phyloP scores from a whole-genome alignment of 495 filamentous ascomycete genomes.

The Lasiosphaeria ovina region DNA sequence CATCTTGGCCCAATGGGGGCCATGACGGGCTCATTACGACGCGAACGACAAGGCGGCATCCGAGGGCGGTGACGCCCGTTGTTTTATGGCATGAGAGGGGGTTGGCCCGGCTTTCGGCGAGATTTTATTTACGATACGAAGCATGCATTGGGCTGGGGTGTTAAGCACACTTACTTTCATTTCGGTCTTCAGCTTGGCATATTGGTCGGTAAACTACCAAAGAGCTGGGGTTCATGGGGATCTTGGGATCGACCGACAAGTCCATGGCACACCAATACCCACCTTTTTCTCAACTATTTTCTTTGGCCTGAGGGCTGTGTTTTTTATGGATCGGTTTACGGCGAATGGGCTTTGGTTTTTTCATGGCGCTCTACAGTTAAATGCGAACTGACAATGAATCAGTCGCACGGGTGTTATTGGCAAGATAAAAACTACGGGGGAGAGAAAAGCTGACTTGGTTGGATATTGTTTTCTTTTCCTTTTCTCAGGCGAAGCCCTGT shows the following conservation, averaged over 20 bases:
- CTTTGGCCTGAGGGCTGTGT: background rate
- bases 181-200: conserved; percentile 7
- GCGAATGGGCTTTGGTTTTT: conserved; percentile 7
- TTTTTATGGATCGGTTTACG: background rate
- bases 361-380: background rate
- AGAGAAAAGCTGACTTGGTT: conserved; percentile 6
- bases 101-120: too few relatives aligned
- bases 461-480: conserved; percentile 9
- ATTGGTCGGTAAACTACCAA: background rate
- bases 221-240: background rate
- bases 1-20: conserved; percentile 3
- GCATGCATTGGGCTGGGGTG: conserved; percentile 35
- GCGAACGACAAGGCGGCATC: too few relatives aligned
- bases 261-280: conserved; percentile 12
- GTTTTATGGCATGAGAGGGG: too few relatives aligned
- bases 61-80: too few relatives aligned
- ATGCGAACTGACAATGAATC: background rate
- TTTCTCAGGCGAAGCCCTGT: background rate
- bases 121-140: too few relatives aligned
- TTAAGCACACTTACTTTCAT: conserved; percentile 23
- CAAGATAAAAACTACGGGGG: conserved; percentile 14
- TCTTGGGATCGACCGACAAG: background rate
- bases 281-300: conserved; percentile 7
- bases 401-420: background rate
- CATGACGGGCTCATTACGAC: background rate